Evolutionary conservation across 2,329 filamentous ascomycete genomes (phyloP), one percentile per base, ranked within the genome.

Genomic region (Zalaria sp.): DNA sequence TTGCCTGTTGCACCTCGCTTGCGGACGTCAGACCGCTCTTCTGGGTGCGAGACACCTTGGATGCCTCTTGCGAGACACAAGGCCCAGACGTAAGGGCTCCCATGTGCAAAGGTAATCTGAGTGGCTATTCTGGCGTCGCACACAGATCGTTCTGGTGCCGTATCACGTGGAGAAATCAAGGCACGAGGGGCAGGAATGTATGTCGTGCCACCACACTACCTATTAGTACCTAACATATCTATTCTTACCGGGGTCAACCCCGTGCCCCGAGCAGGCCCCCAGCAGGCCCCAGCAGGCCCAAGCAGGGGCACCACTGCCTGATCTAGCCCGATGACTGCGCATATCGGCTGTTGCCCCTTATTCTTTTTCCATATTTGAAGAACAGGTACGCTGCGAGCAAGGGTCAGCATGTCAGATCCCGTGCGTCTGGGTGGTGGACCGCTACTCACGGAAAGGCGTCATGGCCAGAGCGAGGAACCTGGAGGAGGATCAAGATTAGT

Each of bases 331-430:
- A 44, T 8, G 34, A 38, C 39, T 63, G 60, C 47, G 66, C 68
- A 54, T 66, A 71, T 38, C 63, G 60, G 52, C 64, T 68, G 38
- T 53, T 60, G 43, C 59, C 61, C 60, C 68, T 64, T 55, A 71
- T 60, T 47, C 57, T 53, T 57, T 66, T 66, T 51, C 68, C 68
- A 51, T 61, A 67, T 52, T 56, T 64, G 59, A 66, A 70, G 57
- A 71, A 69, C 39, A 70, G 49, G 47, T 65, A 64, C 61, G 62
- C 53, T 57, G 44, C 31, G 37, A 7, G 46, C 43, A 29, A 42
- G 35, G 46, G 47, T 53, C 47, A 51, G 45, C 46, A 46, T 38
- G 28, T 37, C 27, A 28, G 34, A 37, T 43, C 49, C 18, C 50
- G 51, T 42, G 47, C 50, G 44, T 49, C 52, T 44, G 51, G 51